These are phyloP conservation scores for Puccinia coronata DNA, from an alignment of 1,284 basidiomycete genomes.

Conservation along the genomic window DNA sequence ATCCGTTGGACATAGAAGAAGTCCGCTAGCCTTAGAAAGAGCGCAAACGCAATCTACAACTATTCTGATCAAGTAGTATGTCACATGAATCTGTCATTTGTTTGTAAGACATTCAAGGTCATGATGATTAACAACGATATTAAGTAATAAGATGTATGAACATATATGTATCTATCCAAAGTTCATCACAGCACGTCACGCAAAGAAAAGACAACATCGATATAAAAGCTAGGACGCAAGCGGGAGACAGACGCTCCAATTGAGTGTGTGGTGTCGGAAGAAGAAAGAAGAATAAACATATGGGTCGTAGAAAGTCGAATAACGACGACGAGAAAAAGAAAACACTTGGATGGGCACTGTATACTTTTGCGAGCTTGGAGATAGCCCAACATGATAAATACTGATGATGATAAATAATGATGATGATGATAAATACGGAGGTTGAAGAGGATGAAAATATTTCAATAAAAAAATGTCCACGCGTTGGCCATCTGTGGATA, in stretches of 20 bases:
- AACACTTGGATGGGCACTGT: background rate
- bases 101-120: background rate
- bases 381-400: too few species aligned
- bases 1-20: too few species aligned
- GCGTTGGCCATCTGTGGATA: background rate
- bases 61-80: too few species aligned
- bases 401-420: too few species aligned
- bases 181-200: background rate
- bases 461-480: background rate
- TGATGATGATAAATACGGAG: background rate
- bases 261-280: background rate
- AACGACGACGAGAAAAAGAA: background rate
- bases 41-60: too few species aligned
- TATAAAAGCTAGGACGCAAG: background rate
- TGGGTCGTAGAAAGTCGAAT: background rate
- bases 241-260: background rate
- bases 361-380: constrained; percentile 9
- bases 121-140: background rate
- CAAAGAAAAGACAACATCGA: background rate
- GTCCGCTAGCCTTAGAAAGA: too few species aligned
- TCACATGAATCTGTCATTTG: too few species aligned
- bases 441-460: background rate
- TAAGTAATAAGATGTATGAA: background rate
- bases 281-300: background rate
- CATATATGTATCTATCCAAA: background rate